Evolutionary conservation across 495 filamentous ascomycete genomes (phyloP).

Genomic region (Margaritispora aquatica): DNA sequence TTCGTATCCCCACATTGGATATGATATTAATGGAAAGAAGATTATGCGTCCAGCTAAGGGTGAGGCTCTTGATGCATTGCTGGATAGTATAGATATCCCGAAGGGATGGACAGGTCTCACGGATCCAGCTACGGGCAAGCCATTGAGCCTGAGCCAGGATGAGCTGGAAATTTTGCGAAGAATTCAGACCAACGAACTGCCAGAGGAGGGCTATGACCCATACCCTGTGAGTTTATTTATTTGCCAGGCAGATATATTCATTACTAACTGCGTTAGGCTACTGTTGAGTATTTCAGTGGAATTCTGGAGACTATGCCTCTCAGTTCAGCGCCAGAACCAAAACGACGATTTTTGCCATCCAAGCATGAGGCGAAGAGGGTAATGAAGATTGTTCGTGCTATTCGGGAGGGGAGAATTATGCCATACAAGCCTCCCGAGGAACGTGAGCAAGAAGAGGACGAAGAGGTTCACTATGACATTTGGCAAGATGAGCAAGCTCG

Average conservation of each 20-base stretch:
- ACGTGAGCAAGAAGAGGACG: conserved; percentile 50
- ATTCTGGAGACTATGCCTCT: conserved; percentile 90
- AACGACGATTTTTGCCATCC: conserved; percentile 92
- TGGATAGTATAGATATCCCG: conserved; percentile 96
- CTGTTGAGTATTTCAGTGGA: conserved; percentile 87
- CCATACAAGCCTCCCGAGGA: conserved; percentile 82
- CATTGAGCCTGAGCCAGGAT: conserved; percentile 77
- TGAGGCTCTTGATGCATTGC: conserved; percentile 84
- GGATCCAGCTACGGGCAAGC: conserved; percentile 87
- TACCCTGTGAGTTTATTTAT: conserved; percentile 54
- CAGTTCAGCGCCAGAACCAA: conserved; percentile 90
- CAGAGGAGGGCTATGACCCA: conserved; percentile 82
- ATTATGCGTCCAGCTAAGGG: conserved; percentile 94
- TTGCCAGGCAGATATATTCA: background rate
- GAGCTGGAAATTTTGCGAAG: conserved; percentile 85
- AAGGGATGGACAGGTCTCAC: conserved; percentile 97
- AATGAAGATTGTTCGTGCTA: conserved; percentile 97
- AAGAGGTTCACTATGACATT: conserved; percentile 72
- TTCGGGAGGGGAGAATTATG: conserved; percentile 86
- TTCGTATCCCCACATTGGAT: conserved; percentile 95
- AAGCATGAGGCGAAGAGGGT: conserved; percentile 95
- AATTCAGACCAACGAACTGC: conserved; percentile 85
- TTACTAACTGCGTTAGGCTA: conserved; percentile 46
- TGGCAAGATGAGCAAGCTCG: conserved; percentile 87
- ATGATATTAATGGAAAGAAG: conserved; percentile 97